phyloP scores from a whole-genome alignment of 345 rosid species.

The Orychophragmus violaceus region DNA sequence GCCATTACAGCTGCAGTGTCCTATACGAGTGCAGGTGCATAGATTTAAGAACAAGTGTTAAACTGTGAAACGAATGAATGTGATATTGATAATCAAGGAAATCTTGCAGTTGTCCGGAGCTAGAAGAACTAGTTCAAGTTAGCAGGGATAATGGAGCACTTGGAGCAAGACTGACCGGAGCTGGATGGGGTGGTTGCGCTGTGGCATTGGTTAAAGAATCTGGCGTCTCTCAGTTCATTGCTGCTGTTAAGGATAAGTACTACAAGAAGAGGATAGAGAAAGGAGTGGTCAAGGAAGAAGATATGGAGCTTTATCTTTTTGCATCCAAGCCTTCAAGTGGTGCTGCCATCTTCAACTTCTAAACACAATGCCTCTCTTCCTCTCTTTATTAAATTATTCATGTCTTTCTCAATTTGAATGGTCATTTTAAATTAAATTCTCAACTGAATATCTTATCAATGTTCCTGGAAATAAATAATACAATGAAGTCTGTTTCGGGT shows the following conservation, averaged over 20 bases:
- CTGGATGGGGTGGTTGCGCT: slow-evolving; percentile 99
- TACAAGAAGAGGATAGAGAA: slow-evolving; percentile 68
- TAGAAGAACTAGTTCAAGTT: slow-evolving; percentile 79
- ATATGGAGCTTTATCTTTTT: slow-evolving; percentile 79
- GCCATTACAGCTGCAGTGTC: slow-evolving; percentile 92
- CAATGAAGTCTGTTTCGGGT: background rate
- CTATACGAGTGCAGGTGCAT: slow-evolving; percentile 90
- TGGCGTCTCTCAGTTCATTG: slow-evolving; percentile 76
- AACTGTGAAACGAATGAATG: background rate
- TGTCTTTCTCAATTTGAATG: background rate
- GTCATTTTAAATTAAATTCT: background rate
- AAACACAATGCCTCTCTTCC: slow-evolving; percentile 1
- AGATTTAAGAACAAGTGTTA: background rate
- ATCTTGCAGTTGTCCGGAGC: slow-evolving; percentile 71
- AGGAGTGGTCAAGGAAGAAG: slow-evolving; percentile 58
- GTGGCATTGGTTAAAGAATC: slow-evolving; percentile 81
- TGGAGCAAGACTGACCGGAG: slow-evolving; percentile 97
- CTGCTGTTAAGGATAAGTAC: slow-evolving; percentile 78
- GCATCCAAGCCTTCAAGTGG: slow-evolving; percentile 99
- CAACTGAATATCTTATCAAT: background rate
- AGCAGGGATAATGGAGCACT: slow-evolving; percentile 70
- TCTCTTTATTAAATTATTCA: background rate
- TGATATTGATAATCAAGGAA: background rate
- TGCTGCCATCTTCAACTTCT: slow-evolving; percentile 83
- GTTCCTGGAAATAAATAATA: background rate